These are phyloP conservation scores for Auriscalpium vulgare DNA, from an alignment of 768 basidiomycete genomes.

Conservation along the genomic window DNA sequence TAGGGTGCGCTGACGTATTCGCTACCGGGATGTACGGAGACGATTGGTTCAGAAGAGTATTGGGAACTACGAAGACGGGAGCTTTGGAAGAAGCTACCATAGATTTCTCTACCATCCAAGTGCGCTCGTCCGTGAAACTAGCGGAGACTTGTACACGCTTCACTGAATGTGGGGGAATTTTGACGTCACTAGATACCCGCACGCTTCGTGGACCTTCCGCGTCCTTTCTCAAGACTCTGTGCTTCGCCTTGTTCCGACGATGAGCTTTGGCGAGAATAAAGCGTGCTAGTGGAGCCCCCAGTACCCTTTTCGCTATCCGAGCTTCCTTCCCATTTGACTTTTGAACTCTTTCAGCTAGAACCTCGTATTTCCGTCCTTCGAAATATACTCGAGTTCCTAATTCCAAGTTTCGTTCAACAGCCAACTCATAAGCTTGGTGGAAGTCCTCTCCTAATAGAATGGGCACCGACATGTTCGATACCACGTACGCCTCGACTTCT, in stretches of 20 bases:
- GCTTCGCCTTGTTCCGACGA: background rate
- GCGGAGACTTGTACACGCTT: background rate
- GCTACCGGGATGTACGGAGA: too few species aligned
- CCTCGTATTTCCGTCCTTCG: too few species aligned
- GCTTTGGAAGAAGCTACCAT: background rate
- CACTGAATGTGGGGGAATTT: slow-evolving; percentile 1
- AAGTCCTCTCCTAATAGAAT: slow-evolving; percentile 19
- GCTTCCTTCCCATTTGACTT: too few species aligned
- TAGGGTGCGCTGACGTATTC: too few species aligned
- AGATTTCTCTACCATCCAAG: background rate
- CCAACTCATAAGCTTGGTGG: slow-evolving; percentile 26
- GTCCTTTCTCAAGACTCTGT: background rate
- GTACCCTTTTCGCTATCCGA: too few species aligned
- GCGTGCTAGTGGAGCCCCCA: too few species aligned
- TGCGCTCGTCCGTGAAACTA: background rate
- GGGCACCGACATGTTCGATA: slow-evolving; percentile 17
- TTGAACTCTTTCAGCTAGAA: too few species aligned
- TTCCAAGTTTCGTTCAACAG: slow-evolving; percentile 15
- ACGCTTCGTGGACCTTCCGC: background rate
- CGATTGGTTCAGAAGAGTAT: too few species aligned
- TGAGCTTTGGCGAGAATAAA: too few species aligned
- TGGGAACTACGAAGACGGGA: too few species aligned
- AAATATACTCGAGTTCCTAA: slow-evolving; percentile 8
- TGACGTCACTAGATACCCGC: background rate
- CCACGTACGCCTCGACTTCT: slow-evolving; percentile 13